Evolutionary conservation across 345 rosid species (phyloP).

Genomic region (Populus davidiana): DNA sequence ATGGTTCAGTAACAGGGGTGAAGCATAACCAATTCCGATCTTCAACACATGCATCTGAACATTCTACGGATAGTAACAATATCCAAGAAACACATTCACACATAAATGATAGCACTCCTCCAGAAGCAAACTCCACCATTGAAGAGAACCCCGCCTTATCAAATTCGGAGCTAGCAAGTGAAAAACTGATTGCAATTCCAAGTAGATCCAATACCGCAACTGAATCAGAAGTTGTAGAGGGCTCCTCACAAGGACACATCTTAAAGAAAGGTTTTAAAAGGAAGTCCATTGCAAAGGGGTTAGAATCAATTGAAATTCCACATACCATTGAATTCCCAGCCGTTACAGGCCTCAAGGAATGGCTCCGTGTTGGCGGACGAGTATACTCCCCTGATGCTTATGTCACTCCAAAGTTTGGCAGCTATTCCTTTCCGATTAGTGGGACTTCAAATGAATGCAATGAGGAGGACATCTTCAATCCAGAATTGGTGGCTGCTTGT

Average conservation of each 20-base stretch:
- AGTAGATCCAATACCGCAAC: no score
- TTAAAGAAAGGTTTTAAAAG: conserved; percentile 27
- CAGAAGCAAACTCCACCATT: conserved; percentile 2
- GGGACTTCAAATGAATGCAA: not conserved
- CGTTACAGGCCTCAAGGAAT: conserved; percentile 28
- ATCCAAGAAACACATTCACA: not conserved
- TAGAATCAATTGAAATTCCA: conserved; percentile 34
- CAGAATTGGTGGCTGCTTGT: conserved; percentile 35
- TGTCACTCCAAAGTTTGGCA: conserved; percentile 42
- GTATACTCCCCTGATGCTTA: conserved; percentile 29
- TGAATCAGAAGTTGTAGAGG: not conserved
- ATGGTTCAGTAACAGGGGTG: not conserved
- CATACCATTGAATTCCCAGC: conserved; percentile 26
- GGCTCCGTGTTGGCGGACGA: conserved; percentile 27
- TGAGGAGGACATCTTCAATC: conserved; percentile 22
- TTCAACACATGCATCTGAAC: no score
- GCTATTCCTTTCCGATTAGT: conserved; percentile 10
- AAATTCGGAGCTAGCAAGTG: conserved; percentile 4
- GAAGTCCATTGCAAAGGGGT: conserved; percentile 28
- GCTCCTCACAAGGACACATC: conserved; percentile 5
- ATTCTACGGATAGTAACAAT: no score
- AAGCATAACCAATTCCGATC: not conserved
- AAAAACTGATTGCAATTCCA: not conserved
- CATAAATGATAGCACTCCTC: not conserved
- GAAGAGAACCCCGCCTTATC: not conserved